phyloP scores from a whole-genome alignment of 257 asterid genomes.

The Salvia miltiorrhiza region DNA sequence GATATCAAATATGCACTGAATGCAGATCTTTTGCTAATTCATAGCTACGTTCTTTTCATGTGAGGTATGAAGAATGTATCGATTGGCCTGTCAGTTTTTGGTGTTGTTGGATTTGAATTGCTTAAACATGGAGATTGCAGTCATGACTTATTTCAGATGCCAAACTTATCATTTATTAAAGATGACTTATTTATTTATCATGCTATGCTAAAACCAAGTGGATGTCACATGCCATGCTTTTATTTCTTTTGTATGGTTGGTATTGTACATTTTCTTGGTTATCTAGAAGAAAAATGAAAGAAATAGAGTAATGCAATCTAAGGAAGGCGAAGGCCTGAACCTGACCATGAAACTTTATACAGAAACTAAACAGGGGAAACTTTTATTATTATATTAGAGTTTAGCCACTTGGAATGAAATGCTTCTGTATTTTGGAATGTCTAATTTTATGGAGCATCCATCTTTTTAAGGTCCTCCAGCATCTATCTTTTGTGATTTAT shows the following conservation, averaged over 20 bases:
- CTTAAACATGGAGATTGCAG: background rate
- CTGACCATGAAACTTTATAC: background rate
- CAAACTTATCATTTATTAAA: background rate
- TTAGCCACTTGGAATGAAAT: background rate
- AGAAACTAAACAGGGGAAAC: background rate
- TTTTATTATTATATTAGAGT: background rate
- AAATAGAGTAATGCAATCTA: background rate
- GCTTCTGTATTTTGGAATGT: background rate
- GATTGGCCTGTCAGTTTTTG: conserved; percentile 70
- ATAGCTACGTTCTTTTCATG: background rate
- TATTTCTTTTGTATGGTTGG: background rate
- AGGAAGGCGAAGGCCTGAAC: background rate
- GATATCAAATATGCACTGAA: background rate
- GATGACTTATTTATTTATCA: background rate
- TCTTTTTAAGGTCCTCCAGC: background rate
- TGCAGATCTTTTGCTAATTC: background rate
- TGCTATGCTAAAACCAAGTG: background rate
- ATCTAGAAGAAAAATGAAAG: background rate
- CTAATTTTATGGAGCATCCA: background rate
- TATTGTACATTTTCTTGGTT: background rate
- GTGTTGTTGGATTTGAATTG: conserved; percentile 29
- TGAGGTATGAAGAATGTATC: conserved; percentile 65
- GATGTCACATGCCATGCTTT: background rate
- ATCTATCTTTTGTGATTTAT: background rate
- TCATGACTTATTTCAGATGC: background rate